Percentiles rank a stretch among this genome's conserved stretches.
These are phyloP conservation scores for Tulasnella sp. DNA, from an alignment of 768 basidiomycete genomes.

Conservation along the genomic window DNA sequence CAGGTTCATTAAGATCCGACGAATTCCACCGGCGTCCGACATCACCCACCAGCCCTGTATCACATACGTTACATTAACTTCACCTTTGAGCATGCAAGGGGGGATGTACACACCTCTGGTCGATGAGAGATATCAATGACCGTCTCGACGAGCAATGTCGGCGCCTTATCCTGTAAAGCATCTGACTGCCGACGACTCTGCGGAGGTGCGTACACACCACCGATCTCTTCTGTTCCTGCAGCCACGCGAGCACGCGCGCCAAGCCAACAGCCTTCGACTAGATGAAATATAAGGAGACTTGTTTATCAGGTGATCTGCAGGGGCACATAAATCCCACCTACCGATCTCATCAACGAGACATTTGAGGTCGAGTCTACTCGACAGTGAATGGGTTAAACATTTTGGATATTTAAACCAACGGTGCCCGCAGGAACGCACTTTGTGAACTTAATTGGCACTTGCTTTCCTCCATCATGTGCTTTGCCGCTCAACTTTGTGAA, in stretches of 20 bases:
- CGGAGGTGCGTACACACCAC: conserved; percentile 85
- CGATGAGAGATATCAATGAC: conserved; percentile 76
- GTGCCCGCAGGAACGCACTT: conserved; percentile 36
- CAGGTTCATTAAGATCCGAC: conserved; percentile 87
- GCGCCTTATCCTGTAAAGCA: background rate
- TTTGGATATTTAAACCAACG: background rate
- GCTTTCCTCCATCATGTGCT: conserved; percentile 63
- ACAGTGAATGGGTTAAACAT: background rate
- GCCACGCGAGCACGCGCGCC: conserved; percentile 75
- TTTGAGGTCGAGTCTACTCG: conserved; percentile 54
- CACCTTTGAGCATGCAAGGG: too few species aligned
- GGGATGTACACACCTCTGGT: conserved; percentile 39
- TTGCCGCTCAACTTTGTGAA: conserved; percentile 91
- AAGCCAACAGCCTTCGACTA: conserved; percentile 87
- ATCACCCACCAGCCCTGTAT: conserved; percentile 71
- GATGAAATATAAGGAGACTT: conserved; percentile 22
- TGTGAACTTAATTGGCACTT: conserved; percentile 59
- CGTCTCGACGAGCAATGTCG: conserved; percentile 52
- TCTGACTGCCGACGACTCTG: conserved; percentile 33
- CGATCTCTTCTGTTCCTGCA: conserved; percentile 65
- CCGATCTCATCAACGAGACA: conserved; percentile 72
- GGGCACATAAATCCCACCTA: background rate
- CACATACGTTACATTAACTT: too few species aligned
- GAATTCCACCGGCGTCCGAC: conserved; percentile 87
- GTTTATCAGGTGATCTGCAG: background rate